These are phyloP conservation scores for Sporothrix pseudoabietina DNA, from an alignment of 2,329 filamentous ascomycete genomes.

Conservation along the genomic window DNA sequence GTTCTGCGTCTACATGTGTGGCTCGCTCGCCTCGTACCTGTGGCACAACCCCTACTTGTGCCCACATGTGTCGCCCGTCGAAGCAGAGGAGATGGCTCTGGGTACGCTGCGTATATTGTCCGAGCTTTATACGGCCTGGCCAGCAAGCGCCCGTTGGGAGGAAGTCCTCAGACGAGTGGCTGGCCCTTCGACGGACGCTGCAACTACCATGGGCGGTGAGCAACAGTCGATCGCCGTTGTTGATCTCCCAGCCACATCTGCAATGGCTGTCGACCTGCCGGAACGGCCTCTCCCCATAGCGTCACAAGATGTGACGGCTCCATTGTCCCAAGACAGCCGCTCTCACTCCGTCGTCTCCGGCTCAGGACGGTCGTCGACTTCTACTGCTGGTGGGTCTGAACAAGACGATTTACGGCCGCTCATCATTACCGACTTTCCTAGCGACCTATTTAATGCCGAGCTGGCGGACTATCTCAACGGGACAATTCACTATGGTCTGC, in stretches of 20 bases:
- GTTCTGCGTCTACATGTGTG: conserved; percentile 47
- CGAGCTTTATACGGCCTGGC: conserved; percentile 36
- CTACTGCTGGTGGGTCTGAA: background rate
- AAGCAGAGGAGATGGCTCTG: conserved; percentile 33
- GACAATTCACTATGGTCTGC: conserved; percentile 34
- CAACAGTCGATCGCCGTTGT: background rate
- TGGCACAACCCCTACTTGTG: conserved; percentile 32
- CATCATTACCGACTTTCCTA: conserved; percentile 33
- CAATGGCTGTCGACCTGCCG: background rate
- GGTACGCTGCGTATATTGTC: conserved; percentile 34
- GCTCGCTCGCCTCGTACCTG: conserved; percentile 39
- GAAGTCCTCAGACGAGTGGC: conserved; percentile 35
- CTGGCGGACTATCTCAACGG: conserved; percentile 34
- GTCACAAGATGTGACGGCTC: background rate
- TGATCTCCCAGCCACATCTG: background rate
- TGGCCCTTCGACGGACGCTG: background rate
- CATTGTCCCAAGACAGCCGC: background rate
- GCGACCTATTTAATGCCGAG: conserved; percentile 36
- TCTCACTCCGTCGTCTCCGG: background rate
- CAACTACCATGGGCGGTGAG: background rate
- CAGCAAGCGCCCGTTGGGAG: conserved; percentile 36
- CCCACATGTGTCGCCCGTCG: conserved; percentile 28
- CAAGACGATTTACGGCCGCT: background rate
- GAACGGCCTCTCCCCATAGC: background rate
- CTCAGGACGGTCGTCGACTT: background rate